Evolutionary conservation across 2,329 filamentous ascomycete genomes (phyloP).

Genomic region (Diaporthe helianthi): DNA sequence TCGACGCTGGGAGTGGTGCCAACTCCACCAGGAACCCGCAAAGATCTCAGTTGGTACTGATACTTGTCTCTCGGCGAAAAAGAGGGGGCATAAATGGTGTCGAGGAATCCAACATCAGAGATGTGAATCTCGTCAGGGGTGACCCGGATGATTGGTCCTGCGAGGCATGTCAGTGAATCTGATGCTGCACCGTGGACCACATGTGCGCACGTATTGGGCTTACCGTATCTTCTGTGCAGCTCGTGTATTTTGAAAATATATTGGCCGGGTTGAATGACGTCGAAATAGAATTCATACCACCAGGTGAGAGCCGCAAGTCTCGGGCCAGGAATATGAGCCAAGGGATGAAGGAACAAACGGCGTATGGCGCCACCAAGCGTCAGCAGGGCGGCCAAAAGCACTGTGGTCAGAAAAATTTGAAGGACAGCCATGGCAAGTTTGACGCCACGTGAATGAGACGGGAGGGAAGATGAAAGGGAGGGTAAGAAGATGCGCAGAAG

Average conservation of each 20-base stretch:
- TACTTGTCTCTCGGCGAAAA: slow-evolving; percentile 22
- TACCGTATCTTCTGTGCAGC: slow-evolving; percentile 46
- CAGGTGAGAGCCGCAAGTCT: slow-evolving; percentile 17
- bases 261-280: slow-evolving; percentile 32
- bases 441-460: slow-evolving; percentile 2
- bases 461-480: slow-evolving; percentile 8
- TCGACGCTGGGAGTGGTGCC: slow-evolving; percentile 23
- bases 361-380: slow-evolving; percentile 18
- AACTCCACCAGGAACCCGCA: slow-evolving; percentile 22
- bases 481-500: slow-evolving; percentile 10
- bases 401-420: slow-evolving; percentile 15
- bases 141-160: slow-evolving; percentile 24
- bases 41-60: slow-evolving; percentile 19
- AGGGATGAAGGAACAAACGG: slow-evolving; percentile 18
- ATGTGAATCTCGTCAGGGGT: slow-evolving; percentile 16
- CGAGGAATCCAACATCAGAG: slow-evolving; percentile 27
- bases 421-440: slow-evolving; percentile 21
- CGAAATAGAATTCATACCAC: slow-evolving; percentile 24
- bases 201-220: slow-evolving; percentile 27
- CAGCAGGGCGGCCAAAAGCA: slow-evolving; percentile 19
- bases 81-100: slow-evolving; percentile 24
- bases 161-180: slow-evolving; percentile 18
- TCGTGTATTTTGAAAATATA: slow-evolving; percentile 45
- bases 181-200: slow-evolving; percentile 17
- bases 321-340: slow-evolving; percentile 12